A percentile compares a stretch with the other conserved stretches of the same genome.
These are phyloP conservation scores for Colletotrichum neosansevieriae DNA, from an alignment of 2,329 filamentous ascomycete genomes.

Conservation along the genomic window DNA sequence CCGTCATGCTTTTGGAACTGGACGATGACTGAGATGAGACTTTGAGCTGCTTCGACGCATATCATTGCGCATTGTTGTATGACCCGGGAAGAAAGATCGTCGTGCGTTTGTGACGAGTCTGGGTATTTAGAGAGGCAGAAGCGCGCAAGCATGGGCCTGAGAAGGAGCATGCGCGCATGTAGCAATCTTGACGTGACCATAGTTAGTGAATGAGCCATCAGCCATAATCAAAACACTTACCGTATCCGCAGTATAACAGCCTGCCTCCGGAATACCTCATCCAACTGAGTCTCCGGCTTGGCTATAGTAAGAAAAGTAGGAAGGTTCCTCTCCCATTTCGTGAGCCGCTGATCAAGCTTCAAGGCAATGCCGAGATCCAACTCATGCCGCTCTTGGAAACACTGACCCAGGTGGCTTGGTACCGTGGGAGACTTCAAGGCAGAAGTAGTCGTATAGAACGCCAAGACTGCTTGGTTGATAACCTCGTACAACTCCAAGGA, in stretches of 20 bases:
- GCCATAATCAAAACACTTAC: constrained; percentile 38
- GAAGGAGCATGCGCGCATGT: constrained; percentile 50
- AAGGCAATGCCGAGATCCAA: constrained; percentile 48
- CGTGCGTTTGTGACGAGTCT: constrained; percentile 26
- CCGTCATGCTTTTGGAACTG: constrained; percentile 48
- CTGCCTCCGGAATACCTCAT: constrained; percentile 48
- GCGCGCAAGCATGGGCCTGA: constrained; percentile 49
- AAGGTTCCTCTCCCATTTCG: constrained; percentile 48
- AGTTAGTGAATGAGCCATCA: background rate
- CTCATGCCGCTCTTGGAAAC: constrained; percentile 4
- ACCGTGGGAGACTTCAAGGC: background rate
- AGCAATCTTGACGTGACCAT: constrained; percentile 44
- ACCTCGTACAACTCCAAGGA: constrained; percentile 54
- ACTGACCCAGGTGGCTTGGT: background rate
- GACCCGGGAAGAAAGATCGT: constrained; percentile 46
- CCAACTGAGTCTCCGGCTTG: constrained; percentile 31
- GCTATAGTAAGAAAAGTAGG: constrained; percentile 45
- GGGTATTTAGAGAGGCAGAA: constrained; percentile 46
- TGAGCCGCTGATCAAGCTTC: constrained; percentile 48
- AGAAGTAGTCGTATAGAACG: constrained; percentile 44
- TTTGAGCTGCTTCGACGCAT: constrained; percentile 50
- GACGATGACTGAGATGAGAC: constrained; percentile 48
- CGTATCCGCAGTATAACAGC: constrained; percentile 50
- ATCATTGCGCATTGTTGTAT: constrained; percentile 50
- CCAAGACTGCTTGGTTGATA: constrained; percentile 48